Evolutionary conservation across 2,329 filamentous ascomycete species (phyloP).

Genomic region (Penicillium hordei): DNA sequence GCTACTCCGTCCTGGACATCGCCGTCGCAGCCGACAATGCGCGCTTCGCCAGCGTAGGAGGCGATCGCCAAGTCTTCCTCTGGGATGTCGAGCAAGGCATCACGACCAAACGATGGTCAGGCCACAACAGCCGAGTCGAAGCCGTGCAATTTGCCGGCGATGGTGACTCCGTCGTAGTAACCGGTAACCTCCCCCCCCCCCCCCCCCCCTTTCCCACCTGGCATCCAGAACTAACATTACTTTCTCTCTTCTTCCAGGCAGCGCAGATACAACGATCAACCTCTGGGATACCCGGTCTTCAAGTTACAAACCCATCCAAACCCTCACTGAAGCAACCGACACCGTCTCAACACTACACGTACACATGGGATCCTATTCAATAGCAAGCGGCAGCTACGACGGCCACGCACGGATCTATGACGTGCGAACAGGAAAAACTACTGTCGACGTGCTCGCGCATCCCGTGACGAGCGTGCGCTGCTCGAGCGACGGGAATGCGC

Average conservation of each 20-base stretch:
- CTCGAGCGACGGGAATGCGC: slow-evolving; percentile 69
- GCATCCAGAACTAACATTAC: neutral
- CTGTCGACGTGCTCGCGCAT: slow-evolving; percentile 65
- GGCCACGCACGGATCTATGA: slow-evolving; percentile 81
- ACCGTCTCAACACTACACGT: slow-evolving; percentile 44
- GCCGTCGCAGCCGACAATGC: slow-evolving; percentile 73
- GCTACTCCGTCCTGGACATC: slow-evolving; percentile 86
- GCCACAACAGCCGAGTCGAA: slow-evolving; percentile 74
- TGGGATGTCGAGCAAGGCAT: slow-evolving; percentile 87
- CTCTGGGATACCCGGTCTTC: slow-evolving; percentile 46
- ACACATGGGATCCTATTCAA: slow-evolving; percentile 45
- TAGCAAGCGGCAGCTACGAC: slow-evolving; percentile 79
- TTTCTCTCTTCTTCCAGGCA: slow-evolving; percentile 31
- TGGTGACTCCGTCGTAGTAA: slow-evolving; percentile 70
- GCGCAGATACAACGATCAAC: slow-evolving; percentile 45
- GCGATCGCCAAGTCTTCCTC: slow-evolving; percentile 85
- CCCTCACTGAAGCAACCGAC: slow-evolving; percentile 42
- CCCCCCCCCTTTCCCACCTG: neutral
- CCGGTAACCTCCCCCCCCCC: slow-evolving; percentile 39
- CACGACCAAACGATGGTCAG: slow-evolving; percentile 72
- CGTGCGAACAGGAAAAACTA: slow-evolving; percentile 69
- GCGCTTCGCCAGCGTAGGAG: slow-evolving; percentile 81
- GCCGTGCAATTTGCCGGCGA: slow-evolving; percentile 75
- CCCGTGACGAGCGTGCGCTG: slow-evolving; percentile 73
- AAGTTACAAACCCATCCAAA: slow-evolving; percentile 44